Conservation (phyloP, 2,329 filamentous ascomycete species). For the Elsinoe ampelina region DNA sequence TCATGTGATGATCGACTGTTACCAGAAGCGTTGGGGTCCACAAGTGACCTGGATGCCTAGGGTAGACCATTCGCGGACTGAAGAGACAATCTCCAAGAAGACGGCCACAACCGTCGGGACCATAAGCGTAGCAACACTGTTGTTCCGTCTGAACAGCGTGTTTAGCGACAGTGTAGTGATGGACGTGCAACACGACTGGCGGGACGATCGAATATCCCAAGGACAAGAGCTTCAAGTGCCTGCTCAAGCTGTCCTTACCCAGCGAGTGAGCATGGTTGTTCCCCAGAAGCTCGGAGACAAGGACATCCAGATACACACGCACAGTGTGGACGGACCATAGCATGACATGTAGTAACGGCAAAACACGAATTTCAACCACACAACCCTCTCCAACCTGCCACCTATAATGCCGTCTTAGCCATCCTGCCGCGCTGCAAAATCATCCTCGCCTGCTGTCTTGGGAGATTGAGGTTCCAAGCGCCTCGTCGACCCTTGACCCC, state of each 20-base stretch:
- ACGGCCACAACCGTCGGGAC: neutral
- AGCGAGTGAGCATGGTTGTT: neutral
- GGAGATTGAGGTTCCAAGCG: neutral
- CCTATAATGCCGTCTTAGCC: too few relatives aligned
- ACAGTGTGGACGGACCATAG: neutral
- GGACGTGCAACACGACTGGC: neutral
- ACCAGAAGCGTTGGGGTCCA: neutral
- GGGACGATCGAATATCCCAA: neutral
- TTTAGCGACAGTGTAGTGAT: neutral
- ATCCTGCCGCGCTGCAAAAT: too few relatives aligned
- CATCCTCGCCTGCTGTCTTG: neutral
- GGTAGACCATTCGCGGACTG: neutral
- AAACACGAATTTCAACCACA: neutral
- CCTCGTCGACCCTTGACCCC: neutral
- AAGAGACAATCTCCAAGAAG: neutral
- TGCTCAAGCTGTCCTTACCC: neutral
- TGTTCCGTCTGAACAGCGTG: slow-evolving; percentile 2
- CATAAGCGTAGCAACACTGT: neutral
- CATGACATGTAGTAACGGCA: neutral
- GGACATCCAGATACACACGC: neutral
- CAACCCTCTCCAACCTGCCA: too few relatives aligned
- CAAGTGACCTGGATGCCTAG: neutral
- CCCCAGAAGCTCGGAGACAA: neutral
- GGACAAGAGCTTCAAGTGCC: neutral
- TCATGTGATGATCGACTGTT: neutral